phyloP scores from a whole-genome alignment of 306 rosid species.

The Abrus pulchellus region DNA sequence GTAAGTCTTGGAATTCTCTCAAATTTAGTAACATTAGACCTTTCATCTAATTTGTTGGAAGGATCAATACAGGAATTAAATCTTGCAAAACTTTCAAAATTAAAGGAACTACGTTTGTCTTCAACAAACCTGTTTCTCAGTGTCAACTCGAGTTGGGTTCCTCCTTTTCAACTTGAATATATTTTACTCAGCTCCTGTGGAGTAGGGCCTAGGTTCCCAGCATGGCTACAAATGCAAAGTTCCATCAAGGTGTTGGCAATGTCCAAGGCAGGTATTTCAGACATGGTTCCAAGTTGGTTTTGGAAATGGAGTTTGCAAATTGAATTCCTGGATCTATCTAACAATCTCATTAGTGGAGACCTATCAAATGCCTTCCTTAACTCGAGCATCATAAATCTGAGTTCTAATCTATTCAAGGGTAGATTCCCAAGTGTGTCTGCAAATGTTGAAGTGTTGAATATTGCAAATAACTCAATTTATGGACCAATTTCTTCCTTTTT shows the following conservation, averaged over 20 bases:
- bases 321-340: conserved; percentile 42
- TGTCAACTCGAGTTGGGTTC: conserved; percentile 48
- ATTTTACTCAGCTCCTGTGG: conserved; percentile 37
- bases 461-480: conserved; percentile 48
- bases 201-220: conserved; percentile 53
- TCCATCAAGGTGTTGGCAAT: conserved; percentile 4
- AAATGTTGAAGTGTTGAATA: conserved; percentile 38
- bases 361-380: conserved; percentile 34
- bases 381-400: conserved; percentile 42
- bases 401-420: conserved; percentile 45
- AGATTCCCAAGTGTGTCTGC: conserved; percentile 41
- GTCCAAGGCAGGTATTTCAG: conserved; percentile 48
- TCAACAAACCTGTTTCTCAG: conserved; percentile 39
- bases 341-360: conserved; percentile 49
- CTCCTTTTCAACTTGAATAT: conserved; percentile 46
- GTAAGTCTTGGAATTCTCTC: conserved; percentile 35
- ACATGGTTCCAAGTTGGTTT: conserved; percentile 51
- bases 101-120: conserved; percentile 43
- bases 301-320: conserved; percentile 47
- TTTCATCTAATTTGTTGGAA: conserved; percentile 40
- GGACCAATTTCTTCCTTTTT: conserved; percentile 45
- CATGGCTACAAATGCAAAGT: conserved; percentile 49
- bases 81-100: conserved; percentile 27
- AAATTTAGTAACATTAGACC: conserved; percentile 43
- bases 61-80: conserved; percentile 36